phyloP scores from a whole-genome alignment of 2,329 filamentous ascomycete genomes.

The Ophiostoma himal-ulmi region DNA sequence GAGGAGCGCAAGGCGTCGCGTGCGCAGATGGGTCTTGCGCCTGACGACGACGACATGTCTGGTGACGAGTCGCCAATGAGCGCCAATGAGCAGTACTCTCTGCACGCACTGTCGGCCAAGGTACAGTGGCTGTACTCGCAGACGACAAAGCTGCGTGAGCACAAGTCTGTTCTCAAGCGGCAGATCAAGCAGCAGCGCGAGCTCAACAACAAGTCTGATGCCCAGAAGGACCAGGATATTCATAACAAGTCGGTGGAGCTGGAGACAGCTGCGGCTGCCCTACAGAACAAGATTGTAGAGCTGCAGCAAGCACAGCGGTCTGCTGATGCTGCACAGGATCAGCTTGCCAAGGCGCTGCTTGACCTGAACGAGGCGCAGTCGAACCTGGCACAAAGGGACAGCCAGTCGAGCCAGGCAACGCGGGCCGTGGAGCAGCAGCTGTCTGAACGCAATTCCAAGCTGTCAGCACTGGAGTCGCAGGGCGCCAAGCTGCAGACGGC shows the following conservation, averaged over 20 bases:
- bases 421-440: slow-evolving; percentile 27
- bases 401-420: slow-evolving; percentile 19
- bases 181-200: slow-evolving; percentile 95
- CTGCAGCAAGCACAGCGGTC: slow-evolving; percentile 39
- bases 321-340: slow-evolving; percentile 39
- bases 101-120: slow-evolving; percentile 69
- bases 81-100: slow-evolving; percentile 58
- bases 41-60: slow-evolving; percentile 58
- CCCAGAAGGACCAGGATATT: slow-evolving; percentile 61
- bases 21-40: slow-evolving; percentile 51
- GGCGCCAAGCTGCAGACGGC: slow-evolving; percentile 35
- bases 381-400: slow-evolving; percentile 26
- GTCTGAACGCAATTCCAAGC: slow-evolving; percentile 31
- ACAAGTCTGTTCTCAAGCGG: slow-evolving; percentile 80
- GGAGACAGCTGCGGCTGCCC: slow-evolving; percentile 54
- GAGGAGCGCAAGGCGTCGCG: slow-evolving; percentile 48
- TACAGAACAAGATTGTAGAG: slow-evolving; percentile 53
- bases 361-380: slow-evolving; percentile 40
- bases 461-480: slow-evolving; percentile 32
- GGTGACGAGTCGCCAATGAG: slow-evolving; percentile 54
- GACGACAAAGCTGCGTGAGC: slow-evolving; percentile 72
- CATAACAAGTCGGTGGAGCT: slow-evolving; percentile 53
- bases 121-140: slow-evolving; percentile 74
- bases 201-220: slow-evolving; percentile 80
- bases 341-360: slow-evolving; percentile 44